phyloP scores from a whole-genome alignment of 495 filamentous ascomycete species.

The Poronia punctata region DNA sequence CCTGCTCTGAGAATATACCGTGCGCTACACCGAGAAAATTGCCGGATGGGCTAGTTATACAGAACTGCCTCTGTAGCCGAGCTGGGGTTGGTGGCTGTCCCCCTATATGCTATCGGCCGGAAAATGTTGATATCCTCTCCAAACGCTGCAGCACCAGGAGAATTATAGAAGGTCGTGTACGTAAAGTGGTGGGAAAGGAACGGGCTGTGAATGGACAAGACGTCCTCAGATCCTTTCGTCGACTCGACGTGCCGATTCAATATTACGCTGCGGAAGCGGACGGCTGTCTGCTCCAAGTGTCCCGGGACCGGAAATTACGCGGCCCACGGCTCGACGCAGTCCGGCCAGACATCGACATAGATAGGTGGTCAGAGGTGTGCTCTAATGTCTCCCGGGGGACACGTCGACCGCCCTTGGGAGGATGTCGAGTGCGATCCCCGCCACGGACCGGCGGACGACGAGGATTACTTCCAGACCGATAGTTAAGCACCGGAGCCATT shows the following conservation, averaged over 20 bases:
- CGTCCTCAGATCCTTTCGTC: not conserved
- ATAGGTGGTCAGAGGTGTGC: constrained; percentile 15
- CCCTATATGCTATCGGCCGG: no score
- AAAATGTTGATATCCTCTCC: no score
- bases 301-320: constrained; percentile 19
- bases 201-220: no score
- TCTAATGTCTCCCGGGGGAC: constrained; percentile 21
- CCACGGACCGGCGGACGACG: constrained; percentile 32
- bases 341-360: constrained; percentile 15
- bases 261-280: constrained; percentile 15
- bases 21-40: constrained; percentile 8
- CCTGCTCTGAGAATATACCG: constrained; percentile 1
- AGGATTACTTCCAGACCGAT: constrained; percentile 38
- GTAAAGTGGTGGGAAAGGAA: no score
- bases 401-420: constrained; percentile 18
- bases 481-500: constrained; percentile 30
- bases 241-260: constrained; percentile 6
- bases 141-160: not conserved
- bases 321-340: constrained; percentile 16
- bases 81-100: no score
- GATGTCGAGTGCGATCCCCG: constrained; percentile 20
- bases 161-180: not conserved
- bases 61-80: no score
- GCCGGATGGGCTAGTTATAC: constrained; percentile 9
- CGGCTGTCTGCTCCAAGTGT: constrained; percentile 16